Evolutionary conservation across 2,329 filamentous ascomycete genomes (phyloP).

Genomic region (Colletotrichum musae): DNA sequence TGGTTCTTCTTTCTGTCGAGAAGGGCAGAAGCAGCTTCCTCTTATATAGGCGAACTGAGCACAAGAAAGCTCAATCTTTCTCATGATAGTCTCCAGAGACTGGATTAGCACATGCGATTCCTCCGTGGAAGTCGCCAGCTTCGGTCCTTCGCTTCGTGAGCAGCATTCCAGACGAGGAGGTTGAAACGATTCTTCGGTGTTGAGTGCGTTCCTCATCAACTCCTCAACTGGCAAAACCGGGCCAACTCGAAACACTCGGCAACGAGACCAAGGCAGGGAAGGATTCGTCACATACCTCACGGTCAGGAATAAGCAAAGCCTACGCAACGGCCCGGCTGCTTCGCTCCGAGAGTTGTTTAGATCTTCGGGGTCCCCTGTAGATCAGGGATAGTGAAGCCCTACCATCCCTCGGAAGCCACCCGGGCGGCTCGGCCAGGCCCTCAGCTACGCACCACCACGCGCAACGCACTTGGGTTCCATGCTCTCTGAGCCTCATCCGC

Average conservation of each 20-base stretch:
- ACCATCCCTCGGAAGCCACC: conserved; percentile 1
- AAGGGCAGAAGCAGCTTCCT: neutral
- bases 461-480: neutral
- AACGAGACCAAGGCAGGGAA: neutral
- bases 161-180: conserved; percentile 1
- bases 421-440: neutral
- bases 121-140: neutral
- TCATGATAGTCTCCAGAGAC: neutral
- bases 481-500: neutral
- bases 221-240: neutral
- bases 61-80: neutral
- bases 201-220: neutral
- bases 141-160: neutral
- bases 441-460: neutral
- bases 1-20: no score
- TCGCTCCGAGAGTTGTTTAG: neutral
- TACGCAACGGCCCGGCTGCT: neutral
- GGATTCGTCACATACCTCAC: neutral
- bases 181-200: conserved; percentile 19
- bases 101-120: neutral
- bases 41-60: conserved; percentile 1
- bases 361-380: conserved; percentile 13
- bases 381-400: conserved; percentile 4
- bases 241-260: neutral
- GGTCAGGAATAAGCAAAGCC: neutral